Evolutionary conservation across 1,284 basidiomycete species (phyloP).

Genomic region (Boletellus deceptivus): DNA sequence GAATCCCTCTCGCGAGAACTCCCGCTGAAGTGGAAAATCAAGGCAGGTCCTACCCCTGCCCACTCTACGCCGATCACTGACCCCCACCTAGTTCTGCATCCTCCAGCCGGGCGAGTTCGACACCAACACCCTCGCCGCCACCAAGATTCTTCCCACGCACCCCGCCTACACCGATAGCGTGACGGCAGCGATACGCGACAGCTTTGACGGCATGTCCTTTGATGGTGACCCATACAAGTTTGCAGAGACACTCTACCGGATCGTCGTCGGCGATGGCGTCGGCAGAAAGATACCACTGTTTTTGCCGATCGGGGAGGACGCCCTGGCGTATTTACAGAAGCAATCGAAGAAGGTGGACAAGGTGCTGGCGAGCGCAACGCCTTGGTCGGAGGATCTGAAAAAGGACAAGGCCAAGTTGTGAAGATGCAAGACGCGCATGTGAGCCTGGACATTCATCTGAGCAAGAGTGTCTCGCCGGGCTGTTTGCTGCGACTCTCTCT

Average conservation of each 20-base stretch:
- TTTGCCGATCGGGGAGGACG: slow-evolving; percentile 18
- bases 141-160: slow-evolving; percentile 2
- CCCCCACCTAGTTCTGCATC: slow-evolving; percentile 16
- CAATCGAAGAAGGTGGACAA: slow-evolving; percentile 1
- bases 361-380: not conserved
- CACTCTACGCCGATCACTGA: too few relatives aligned
- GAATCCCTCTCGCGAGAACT: slow-evolving; percentile 16
- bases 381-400: slow-evolving; percentile 20
- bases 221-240: slow-evolving; percentile 20
- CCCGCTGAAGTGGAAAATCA: slow-evolving; percentile 22
- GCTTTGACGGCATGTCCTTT: not conserved
- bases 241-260: slow-evolving; percentile 7
- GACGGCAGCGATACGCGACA: not conserved
- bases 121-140: slow-evolving; percentile 1
- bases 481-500: too few relatives aligned
- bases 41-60: not conserved
- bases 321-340: slow-evolving; percentile 5
- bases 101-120: slow-evolving; percentile 19
- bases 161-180: slow-evolving; percentile 15
- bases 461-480: too few relatives aligned
- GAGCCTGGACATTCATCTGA: too few relatives aligned
- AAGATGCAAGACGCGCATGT: not conserved
- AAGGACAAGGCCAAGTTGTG: slow-evolving; percentile 8
- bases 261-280: slow-evolving; percentile 1
- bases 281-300: slow-evolving; percentile 9